Evolutionary conservation across 2,329 filamentous ascomycete genomes (phyloP).

Genomic region (Aspergillus pseudoviridinutans): DNA sequence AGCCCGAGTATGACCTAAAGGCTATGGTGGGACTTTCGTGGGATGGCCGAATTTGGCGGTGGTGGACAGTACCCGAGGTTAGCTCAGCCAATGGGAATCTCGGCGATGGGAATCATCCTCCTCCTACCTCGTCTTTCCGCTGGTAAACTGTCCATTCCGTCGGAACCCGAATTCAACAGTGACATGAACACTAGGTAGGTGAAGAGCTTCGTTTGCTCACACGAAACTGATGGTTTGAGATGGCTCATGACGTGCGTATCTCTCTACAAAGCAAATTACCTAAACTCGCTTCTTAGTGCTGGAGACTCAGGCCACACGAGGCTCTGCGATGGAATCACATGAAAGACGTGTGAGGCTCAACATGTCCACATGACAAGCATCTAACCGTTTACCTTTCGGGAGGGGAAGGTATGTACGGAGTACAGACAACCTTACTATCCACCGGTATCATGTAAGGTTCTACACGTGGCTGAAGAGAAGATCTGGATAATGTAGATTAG

Average conservation of each 20-base stretch:
- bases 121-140: conserved; percentile 5
- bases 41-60: neutral
- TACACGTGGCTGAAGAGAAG: neutral
- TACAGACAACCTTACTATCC: neutral
- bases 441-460: neutral
- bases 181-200: neutral
- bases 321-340: neutral
- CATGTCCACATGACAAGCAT: neutral
- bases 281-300: neutral
- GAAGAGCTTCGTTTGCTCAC: neutral
- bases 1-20: neutral
- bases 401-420: too few relatives aligned
- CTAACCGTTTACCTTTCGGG: neutral
- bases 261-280: neutral
- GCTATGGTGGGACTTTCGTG: neutral
- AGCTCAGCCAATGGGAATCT: conserved; percentile 23
- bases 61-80: conserved; percentile 23
- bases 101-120: conserved; percentile 22
- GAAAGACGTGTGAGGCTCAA: neutral
- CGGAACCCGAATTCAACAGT: neutral
- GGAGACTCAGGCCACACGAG: neutral
- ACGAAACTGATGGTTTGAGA: neutral
- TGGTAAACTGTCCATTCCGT: neutral
- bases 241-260: neutral
- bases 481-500: neutral